Base-by-base conservation (phyloP, 805 yeast species). In the Brettanomyces naardenensis region DNA sequence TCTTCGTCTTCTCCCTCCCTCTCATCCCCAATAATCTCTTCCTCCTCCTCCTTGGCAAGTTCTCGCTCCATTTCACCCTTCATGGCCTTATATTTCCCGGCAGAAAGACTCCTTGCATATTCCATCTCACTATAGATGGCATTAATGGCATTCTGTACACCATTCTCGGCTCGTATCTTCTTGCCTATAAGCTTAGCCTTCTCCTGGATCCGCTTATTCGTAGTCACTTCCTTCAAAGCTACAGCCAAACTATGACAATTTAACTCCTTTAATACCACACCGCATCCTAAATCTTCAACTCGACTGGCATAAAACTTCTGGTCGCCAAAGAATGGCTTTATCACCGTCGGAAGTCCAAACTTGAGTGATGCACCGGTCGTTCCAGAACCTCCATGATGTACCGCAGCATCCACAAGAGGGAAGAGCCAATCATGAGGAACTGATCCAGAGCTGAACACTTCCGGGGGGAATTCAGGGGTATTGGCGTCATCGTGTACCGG, bases 311-410 rank as follows among this genome's bases (percentile, higher is more conserved):
- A 90, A 55, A 90, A 90, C 54, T 85, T 89, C 59, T 90, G 97
- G 59, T 90, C 97, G 0, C 96, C 97, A 57, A 90, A 90, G 53
- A 90, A 90, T 2, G 97, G 97, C 56, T 89, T 90, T 49, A 90
- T 77, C 25, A 90, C 71, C 0, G 95, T 87, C 1, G 97, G 97
- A 23, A 83, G 58, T 0, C 97, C 97, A 11, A 84, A 81, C 44
- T 89, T 66, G 38, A 90, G 57, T 2, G 94, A 73, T 0, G 96
- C 95, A 6, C 97, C 97, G 0, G 97, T 90, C 0, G 97, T 86
- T 2, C 97, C 97, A 0, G 95, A 81, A 0, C 97, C 97, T 28
- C 97, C 97, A 56, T 90, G 97, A 55, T 90, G 97, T 4, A 90
- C 96, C 0, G 95, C 95, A 0, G 90, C 96, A 60, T 90, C 95